Evolutionary conservation across 352 stramenopile species (phyloP).

Genomic region (Globisporangium heterothallicum): DNA sequence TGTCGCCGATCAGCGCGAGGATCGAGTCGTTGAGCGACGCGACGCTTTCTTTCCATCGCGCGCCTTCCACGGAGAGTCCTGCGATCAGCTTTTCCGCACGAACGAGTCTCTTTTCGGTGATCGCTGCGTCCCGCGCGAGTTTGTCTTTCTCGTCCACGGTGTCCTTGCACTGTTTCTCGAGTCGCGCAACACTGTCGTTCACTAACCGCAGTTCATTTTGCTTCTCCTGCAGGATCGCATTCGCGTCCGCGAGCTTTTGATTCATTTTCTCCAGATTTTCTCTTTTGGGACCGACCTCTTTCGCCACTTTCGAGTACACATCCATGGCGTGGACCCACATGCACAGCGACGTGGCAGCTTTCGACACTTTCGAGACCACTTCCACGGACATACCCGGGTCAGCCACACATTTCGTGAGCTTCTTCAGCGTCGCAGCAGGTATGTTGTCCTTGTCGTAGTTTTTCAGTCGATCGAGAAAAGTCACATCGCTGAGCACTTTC

Average conservation of each 20-base stretch:
- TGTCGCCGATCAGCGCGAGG: constrained; percentile 86
- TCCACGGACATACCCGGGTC: constrained; percentile 88
- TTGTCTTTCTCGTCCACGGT: constrained; percentile 90
- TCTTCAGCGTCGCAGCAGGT: constrained; percentile 78
- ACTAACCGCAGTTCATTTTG: constrained; percentile 85
- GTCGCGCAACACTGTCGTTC: constrained; percentile 85
- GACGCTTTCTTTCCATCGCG: constrained; percentile 91
- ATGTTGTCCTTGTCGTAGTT: constrained; percentile 96
- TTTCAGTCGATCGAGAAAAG: constrained; percentile 89
- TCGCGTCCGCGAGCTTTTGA: constrained; percentile 83
- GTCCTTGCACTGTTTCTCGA: constrained; percentile 89
- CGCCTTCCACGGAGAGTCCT: constrained; percentile 86
- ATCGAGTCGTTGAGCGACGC: constrained; percentile 73
- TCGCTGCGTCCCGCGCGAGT: constrained; percentile 79
- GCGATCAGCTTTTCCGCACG: constrained; percentile 91
- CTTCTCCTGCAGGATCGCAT: constrained; percentile 82
- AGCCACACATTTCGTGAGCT: constrained; percentile 77
- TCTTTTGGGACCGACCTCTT: constrained; percentile 92
- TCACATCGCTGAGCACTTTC: constrained; percentile 84
- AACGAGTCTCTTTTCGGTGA: constrained; percentile 86
- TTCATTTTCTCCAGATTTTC: constrained; percentile 91
- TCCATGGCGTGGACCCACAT: constrained; percentile 95
- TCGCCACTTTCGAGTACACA: constrained; percentile 93
- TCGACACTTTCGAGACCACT: constrained; percentile 90
- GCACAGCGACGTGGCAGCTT: constrained; percentile 87